Conservation (phyloP, 257 asterid genomes). For the Thymus mandschuricus region DNA sequence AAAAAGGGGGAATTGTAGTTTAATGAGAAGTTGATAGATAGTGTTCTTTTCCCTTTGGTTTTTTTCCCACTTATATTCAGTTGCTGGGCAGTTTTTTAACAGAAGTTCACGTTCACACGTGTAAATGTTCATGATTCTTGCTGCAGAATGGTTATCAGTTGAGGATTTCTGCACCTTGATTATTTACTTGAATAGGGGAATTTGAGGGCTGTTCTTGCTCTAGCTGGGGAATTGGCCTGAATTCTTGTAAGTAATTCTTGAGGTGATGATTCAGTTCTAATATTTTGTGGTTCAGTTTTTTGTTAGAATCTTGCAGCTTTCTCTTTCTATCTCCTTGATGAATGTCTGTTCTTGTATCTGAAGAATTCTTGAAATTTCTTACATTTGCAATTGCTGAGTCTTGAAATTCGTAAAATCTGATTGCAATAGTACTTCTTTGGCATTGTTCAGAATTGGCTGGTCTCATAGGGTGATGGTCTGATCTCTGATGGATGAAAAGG, state of each 20-base stretch:
- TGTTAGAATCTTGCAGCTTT: no score
- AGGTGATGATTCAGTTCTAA: background rate
- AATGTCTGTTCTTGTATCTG: background rate
- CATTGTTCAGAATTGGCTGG: constrained; percentile 35
- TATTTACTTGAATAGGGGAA: constrained; percentile 8
- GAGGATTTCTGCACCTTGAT: constrained; percentile 26
- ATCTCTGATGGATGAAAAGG: constrained; percentile 58
- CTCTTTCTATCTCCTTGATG: no score
- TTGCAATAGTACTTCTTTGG: background rate
- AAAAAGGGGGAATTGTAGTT: constrained; percentile 17
- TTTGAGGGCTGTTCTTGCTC: constrained; percentile 28
- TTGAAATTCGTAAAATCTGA: background rate
- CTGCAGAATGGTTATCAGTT: constrained; percentile 36
- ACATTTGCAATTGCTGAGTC: constrained; percentile 10
- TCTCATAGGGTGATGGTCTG: constrained; percentile 21
- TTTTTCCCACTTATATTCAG: constrained; percentile 30
- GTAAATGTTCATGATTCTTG: constrained; percentile 51
- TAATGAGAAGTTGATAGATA: background rate
- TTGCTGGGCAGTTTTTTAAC: constrained; percentile 52
- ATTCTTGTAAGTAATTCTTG: constrained; percentile 41
- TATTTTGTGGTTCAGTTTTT: no score
- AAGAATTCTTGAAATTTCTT: constrained; percentile 19
- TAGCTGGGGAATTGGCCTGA: constrained; percentile 34
- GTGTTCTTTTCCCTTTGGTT: constrained; percentile 5
- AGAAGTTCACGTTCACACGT: constrained; percentile 57